Conservation (phyloP, 352 stramenopile species). For the Hyaloperonospora brassicae region DNA sequence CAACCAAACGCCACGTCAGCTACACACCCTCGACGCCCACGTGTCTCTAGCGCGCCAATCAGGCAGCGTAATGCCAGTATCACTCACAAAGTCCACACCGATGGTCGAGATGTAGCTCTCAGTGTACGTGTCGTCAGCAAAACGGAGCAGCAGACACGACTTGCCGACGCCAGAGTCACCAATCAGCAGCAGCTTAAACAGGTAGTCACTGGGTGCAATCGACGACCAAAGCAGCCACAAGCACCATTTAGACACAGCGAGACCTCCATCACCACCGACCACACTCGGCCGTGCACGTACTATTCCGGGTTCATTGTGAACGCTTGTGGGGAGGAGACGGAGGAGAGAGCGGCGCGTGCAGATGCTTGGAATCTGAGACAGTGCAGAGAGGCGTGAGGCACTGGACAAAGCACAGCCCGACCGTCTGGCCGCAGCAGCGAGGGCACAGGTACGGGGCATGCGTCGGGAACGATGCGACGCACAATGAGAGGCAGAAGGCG, state of each 20-base stretch:
- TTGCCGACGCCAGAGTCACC: slow-evolving; percentile 97
- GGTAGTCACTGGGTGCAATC: slow-evolving; percentile 87
- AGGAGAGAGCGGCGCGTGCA: slow-evolving; percentile 15
- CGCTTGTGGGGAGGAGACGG: slow-evolving; percentile 8
- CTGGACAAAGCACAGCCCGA: not conserved
- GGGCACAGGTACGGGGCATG: not conserved
- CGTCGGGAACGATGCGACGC: not conserved
- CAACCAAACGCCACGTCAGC: slow-evolving; percentile 14
- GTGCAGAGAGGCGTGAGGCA: slow-evolving; percentile 9
- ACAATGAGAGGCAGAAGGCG: slow-evolving; percentile 11
- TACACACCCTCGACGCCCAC: not conserved
- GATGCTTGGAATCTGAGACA: slow-evolving; percentile 21
- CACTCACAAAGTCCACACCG: slow-evolving; percentile 98
- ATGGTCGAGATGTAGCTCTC: slow-evolving; percentile 99
- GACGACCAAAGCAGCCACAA: not conserved
- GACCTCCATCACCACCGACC: not conserved
- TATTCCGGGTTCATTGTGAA: slow-evolving; percentile 89
- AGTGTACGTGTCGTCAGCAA: slow-evolving; percentile 99
- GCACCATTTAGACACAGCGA: too few species aligned
- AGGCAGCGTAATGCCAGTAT: not conserved
- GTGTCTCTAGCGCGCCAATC: not conserved
- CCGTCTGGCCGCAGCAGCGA: not conserved
- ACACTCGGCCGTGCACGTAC: slow-evolving; percentile 44
- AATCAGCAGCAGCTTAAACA: slow-evolving; percentile 98
- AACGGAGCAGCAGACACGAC: slow-evolving; percentile 98